Evolutionary conservation across 768 basidiomycete genomes (phyloP).

Genomic region (Phanerodontia chrysosporium): DNA sequence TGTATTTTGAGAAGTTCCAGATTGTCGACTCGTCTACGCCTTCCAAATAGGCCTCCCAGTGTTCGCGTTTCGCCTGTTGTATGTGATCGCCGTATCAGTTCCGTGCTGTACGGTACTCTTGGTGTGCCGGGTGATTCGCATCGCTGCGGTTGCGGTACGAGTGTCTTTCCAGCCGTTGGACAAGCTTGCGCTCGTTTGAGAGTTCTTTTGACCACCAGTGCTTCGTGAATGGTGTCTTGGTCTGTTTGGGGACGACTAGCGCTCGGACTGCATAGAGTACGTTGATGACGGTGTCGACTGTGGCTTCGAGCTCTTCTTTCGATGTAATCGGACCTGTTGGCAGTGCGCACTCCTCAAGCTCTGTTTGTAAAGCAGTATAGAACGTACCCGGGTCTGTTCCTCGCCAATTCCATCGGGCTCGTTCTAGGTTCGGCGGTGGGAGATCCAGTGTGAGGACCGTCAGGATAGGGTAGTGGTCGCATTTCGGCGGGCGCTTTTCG

Average conservation of each 20-base stretch:
- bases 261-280: neutral
- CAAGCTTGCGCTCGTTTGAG: neutral
- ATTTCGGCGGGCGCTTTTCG: slow-evolving; percentile 13
- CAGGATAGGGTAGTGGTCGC: slow-evolving; percentile 41
- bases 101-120: neutral
- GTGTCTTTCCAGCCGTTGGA: slow-evolving; percentile 3
- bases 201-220: slow-evolving; percentile 16
- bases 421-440: no score
- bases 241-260: neutral
- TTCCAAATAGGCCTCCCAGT: slow-evolving; percentile 24
- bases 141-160: neutral
- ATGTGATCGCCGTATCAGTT: slow-evolving; percentile 15
- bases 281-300: neutral
- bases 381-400: neutral
- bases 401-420: slow-evolving; percentile 5
- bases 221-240: slow-evolving; percentile 2
- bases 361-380: neutral
- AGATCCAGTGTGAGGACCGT: slow-evolving; percentile 23
- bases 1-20: slow-evolving; percentile 17
- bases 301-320: neutral
- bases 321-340: neutral
- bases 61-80: slow-evolving; percentile 15
- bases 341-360: neutral
- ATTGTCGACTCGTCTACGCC: slow-evolving; percentile 11
- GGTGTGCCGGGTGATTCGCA: slow-evolving; percentile 10